These are phyloP conservation scores for Tubosaeta sp. DNA, from an alignment of 768 basidiomycete genomes.

Conservation along the genomic window DNA sequence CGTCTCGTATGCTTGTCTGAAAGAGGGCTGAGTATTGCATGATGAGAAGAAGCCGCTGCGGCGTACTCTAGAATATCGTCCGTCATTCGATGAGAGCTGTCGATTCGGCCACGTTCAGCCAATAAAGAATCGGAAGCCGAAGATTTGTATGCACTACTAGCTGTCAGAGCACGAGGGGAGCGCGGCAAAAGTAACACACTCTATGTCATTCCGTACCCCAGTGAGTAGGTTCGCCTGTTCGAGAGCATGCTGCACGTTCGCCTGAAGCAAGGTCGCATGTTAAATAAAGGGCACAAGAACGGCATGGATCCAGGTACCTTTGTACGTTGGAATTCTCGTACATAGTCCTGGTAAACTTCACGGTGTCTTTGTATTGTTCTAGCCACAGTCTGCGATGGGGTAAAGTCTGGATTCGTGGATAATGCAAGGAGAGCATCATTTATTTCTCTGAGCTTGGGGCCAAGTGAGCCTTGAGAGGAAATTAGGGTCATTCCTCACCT, in stretches of 20 bases:
- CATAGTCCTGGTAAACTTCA: conserved; percentile 86
- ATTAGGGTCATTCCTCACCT: conserved; percentile 47
- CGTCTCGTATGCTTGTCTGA: conserved; percentile 95
- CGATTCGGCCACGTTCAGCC: conserved; percentile 83
- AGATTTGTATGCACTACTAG: conserved; percentile 80
- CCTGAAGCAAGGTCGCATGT: conserved; percentile 37
- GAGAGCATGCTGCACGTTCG: conserved; percentile 76
- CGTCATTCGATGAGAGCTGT: conserved; percentile 91
- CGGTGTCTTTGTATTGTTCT: conserved; percentile 87
- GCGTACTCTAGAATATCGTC: conserved; percentile 85
- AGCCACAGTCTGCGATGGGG: conserved; percentile 78
- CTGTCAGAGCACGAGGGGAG: background rate
- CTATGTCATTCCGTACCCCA: conserved; percentile 93
- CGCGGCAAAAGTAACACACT: conserved; percentile 46
- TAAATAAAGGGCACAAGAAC: background rate
- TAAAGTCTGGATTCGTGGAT: conserved; percentile 56
- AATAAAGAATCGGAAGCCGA: conserved; percentile 83
- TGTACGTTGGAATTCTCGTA: conserved; percentile 79
- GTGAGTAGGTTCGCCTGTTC: conserved; percentile 85
- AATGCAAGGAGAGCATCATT: conserved; percentile 74
- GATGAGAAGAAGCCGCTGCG: background rate
- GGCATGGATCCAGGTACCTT: conserved; percentile 47
- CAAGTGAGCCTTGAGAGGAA: conserved; percentile 6
- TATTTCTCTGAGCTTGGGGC: conserved; percentile 74
- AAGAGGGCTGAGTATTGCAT: conserved; percentile 1